phyloP scores from a whole-genome alignment of 2,329 filamentous ascomycete species.

The Epichloe gansuensis region DNA sequence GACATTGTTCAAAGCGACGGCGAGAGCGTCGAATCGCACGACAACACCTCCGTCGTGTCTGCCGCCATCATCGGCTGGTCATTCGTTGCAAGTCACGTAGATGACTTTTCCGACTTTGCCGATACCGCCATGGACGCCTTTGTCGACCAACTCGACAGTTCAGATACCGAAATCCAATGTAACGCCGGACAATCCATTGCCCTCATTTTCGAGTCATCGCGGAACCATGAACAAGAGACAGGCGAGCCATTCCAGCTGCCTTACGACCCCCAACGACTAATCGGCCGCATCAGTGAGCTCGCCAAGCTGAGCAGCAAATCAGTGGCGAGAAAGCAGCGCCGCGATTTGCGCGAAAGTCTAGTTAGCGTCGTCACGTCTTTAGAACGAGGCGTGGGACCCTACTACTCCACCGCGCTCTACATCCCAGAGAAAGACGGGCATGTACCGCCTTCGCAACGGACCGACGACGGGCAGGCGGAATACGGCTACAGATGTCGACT shows the following conservation, averaged over 20 bases:
- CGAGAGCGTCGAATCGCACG: slow-evolving; percentile 53
- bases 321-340: slow-evolving; percentile 35
- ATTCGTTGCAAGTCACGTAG: slow-evolving; percentile 63
- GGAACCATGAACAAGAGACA: slow-evolving; percentile 34
- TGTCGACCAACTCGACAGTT: slow-evolving; percentile 71
- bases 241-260: slow-evolving; percentile 36
- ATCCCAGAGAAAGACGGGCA: slow-evolving; percentile 28
- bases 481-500: slow-evolving; percentile 41
- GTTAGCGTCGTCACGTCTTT: slow-evolving; percentile 41
- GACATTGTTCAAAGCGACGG: slow-evolving; percentile 75
- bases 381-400: slow-evolving; percentile 39
- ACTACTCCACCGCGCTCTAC: slow-evolving; percentile 36
- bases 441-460: slow-evolving; percentile 26
- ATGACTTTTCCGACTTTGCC: slow-evolving; percentile 59
- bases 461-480: slow-evolving; percentile 31
- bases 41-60: slow-evolving; percentile 57
- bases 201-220: slow-evolving; percentile 62
- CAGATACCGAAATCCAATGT: slow-evolving; percentile 59
- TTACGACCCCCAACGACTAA: slow-evolving; percentile 36
- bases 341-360: slow-evolving; percentile 34
- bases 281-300: slow-evolving; percentile 34
- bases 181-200: slow-evolving; percentile 71
- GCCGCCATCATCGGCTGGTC: slow-evolving; percentile 70
- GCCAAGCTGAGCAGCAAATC: slow-evolving; percentile 34
- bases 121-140: slow-evolving; percentile 67